Evolutionary conservation across 176 grass and related monocot species (phyloP).

Genomic region (Carex parvula): DNA sequence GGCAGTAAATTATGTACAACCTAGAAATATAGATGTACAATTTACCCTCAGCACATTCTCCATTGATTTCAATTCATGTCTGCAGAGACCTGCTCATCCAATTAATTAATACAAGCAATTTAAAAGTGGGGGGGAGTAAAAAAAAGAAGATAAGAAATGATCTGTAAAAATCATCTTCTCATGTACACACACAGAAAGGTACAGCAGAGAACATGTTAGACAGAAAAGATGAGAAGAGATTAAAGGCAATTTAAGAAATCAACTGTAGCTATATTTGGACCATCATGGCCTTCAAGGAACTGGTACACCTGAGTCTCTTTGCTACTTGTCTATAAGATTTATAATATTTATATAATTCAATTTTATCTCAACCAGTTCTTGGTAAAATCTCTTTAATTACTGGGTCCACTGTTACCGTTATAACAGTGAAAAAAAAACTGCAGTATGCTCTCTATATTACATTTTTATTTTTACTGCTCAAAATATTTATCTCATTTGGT

Average conservation of each 20-base stretch:
- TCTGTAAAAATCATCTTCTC: neutral
- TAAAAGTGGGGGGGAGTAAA: neutral
- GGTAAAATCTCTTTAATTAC: neutral
- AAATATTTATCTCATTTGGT: neutral
- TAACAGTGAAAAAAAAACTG: neutral
- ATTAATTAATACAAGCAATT: neutral
- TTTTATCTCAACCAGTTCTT: neutral
- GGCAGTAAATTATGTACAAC: neutral
- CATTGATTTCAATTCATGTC: neutral
- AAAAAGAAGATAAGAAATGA: neutral
- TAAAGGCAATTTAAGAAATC: conserved; percentile 25
- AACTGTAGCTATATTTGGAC: conserved; percentile 21
- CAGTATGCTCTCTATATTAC: no score
- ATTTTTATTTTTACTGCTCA: neutral
- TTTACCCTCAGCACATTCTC: neutral
- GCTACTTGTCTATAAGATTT: neutral
- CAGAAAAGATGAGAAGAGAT: conserved; percentile 3
- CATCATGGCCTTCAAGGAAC: conserved; percentile 14
- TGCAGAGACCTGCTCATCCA: neutral
- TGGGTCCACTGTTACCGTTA: neutral
- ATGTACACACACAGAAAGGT: neutral
- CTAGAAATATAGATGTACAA: conserved; percentile 2
- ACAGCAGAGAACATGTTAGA: conserved; percentile 21
- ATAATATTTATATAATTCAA: neutral
- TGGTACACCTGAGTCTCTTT: conserved; percentile 27